Evolutionary conservation across 495 filamentous ascomycete species (phyloP), one percentile per base, ranked within the genome.

Genomic region (Neurospora pannonica): DNA sequence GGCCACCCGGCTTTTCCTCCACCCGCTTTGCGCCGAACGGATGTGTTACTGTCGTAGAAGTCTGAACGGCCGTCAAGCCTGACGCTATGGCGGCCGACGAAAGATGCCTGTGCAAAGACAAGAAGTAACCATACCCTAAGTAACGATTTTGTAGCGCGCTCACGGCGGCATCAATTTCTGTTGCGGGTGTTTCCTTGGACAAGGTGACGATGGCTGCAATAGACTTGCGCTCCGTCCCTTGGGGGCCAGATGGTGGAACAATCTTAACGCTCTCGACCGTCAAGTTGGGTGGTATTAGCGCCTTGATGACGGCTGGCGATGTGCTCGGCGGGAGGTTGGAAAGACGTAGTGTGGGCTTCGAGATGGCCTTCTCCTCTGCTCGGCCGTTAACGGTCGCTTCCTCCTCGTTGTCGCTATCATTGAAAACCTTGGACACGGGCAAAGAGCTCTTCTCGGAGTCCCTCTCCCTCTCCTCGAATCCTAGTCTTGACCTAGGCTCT

Each of bases 281-380:
- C 60, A 98, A 79, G 40, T 84, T 89, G 9, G 87, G 76, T 2
- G 91, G 90, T 10, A 97, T 87, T 72, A 96, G 82, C 6, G 89
- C 85, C 81, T 94, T 95, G 79, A 97, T 89, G 70, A 89, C 88
- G 34, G 91, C 90, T 2, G 87, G 89, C 5, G 93, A 94, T 21
- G 90, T 94, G 4, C 88, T 83, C 0, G 89, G 89, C 4, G 89
- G 89, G 4, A 91, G 80, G 38, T 86, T 87, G 5, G 85, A 82
- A 36, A 98, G 85, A 43, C 92, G 91, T n/a, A 98, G 79, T 0
- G 94, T 97, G n/a, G 94, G 95, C 79, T 93, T 95, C 19, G 95
- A 90, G 72, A 90, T 89, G 43, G 91, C 90, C 76, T 90, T 91
- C 75, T 96, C 93, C 40, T 90, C 89, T 15, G 89, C 87, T 72